Percentiles rank a stretch among this genome's conserved stretches.
Evolutionary conservation across 345 rosid species (phyloP).

Genomic region (Euphorbia tirucalli): DNA sequence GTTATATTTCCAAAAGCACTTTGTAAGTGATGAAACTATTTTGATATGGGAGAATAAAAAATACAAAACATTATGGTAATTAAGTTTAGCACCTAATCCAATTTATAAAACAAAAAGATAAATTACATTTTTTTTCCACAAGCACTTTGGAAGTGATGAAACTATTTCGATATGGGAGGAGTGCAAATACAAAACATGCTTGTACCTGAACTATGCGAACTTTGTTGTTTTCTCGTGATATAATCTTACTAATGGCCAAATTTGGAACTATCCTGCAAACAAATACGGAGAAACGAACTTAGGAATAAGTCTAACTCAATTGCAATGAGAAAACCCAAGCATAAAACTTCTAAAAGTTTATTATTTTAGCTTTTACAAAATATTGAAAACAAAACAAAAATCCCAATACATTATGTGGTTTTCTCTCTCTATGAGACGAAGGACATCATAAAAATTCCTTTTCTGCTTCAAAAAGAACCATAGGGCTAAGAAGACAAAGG

Average conservation of each 20-base stretch:
- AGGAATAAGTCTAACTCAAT: neutral
- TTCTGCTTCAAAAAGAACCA: neutral
- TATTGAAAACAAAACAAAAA: neutral
- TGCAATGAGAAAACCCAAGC: conserved; percentile 4
- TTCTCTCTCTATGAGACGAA: neutral
- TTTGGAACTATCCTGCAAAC: conserved; percentile 88
- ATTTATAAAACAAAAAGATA: neutral
- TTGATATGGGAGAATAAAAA: neutral
- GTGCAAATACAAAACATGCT: neutral
- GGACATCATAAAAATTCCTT: neutral
- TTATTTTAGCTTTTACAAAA: neutral
- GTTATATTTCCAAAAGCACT: neutral
- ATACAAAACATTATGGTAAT: neutral
- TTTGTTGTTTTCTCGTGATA: conserved; percentile 86
- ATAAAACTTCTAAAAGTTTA: neutral
- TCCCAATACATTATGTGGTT: neutral
- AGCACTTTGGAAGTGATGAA: neutral
- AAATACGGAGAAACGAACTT: conserved; percentile 6
- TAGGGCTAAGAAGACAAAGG: neutral
- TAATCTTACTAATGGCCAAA: conserved; percentile 84
- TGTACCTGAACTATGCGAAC: conserved; percentile 91
- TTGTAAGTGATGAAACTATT: neutral
- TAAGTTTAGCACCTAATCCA: neutral
- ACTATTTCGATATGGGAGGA: neutral
- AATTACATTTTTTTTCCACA: neutral